Conservation (phyloP, 2,329 filamentous ascomycete genomes). For the Chlorencoelia australis region DNA sequence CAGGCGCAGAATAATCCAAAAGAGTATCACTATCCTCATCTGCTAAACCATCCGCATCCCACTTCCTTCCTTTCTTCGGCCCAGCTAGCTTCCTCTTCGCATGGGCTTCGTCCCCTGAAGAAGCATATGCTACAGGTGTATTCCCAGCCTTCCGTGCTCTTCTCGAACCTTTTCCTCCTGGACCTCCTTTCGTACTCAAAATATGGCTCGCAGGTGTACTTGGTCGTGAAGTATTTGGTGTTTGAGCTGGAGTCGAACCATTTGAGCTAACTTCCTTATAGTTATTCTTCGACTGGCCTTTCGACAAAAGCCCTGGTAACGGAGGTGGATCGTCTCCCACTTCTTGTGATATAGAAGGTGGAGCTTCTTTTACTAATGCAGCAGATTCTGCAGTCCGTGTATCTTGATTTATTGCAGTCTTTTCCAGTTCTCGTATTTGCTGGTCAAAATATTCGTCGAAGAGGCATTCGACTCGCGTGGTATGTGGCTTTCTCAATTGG, state of each 20-base stretch:
- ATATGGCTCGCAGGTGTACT: conserved; percentile 63
- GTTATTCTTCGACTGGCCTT: conserved; percentile 23
- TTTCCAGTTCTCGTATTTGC: conserved; percentile 74
- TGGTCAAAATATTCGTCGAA: conserved; percentile 95
- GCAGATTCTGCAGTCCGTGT: conserved; percentile 18
- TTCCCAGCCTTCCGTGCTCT: conserved; percentile 66
- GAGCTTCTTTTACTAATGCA: conserved; percentile 17
- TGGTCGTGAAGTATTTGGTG: conserved; percentile 70
- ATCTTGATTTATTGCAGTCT: conserved; percentile 33
- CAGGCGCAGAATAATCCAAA: conserved; percentile 77
- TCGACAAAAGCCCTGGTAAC: conserved; percentile 28
- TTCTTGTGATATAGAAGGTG: conserved; percentile 13
- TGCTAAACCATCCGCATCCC: conserved; percentile 81
- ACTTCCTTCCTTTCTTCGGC: conserved; percentile 78
- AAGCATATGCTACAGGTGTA: conserved; percentile 47
- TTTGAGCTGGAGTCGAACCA: conserved; percentile 59
- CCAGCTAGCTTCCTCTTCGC: conserved; percentile 46
- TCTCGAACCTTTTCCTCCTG: conserved; percentile 67
- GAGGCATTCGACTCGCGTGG: conserved; percentile 67
- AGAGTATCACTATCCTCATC: conserved; percentile 69
- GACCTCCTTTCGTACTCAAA: conserved; percentile 63
- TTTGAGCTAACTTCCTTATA: conserved; percentile 23
- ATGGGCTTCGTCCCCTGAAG: conserved; percentile 73
- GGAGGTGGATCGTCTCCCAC: conserved; percentile 40
- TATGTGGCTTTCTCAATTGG: conserved; percentile 72